Evolutionary conservation across 306 rosid genomes (phyloP), one percentile per base, ranked within the genome.

Genomic region (Trifolium dubium): DNA sequence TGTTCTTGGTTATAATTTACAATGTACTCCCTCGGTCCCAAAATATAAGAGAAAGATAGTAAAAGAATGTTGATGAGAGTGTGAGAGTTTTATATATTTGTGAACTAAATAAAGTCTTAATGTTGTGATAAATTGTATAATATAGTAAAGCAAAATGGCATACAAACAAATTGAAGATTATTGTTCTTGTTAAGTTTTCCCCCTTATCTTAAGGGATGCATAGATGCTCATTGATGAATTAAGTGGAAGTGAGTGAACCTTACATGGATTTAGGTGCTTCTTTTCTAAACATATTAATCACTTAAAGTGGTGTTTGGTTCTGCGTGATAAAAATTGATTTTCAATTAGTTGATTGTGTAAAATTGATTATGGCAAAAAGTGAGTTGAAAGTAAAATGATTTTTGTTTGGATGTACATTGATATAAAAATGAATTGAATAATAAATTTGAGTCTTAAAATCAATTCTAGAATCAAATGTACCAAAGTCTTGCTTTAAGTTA

Each of bases 41-140:
- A 23, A 23, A 23, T 23, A 23, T 23, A 23, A 23, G 23, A 23
- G 23, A 23, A 23, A 0, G 23, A 23, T 23, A 1, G 1, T 23
- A 0, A 23, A 23, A 23, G 0, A 23, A 23, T 23, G 23, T 23
- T 23, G 23, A 78, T 47, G 80, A 78, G 81, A 70, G 80, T 35
- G 69, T 68, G 41, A 31, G 63, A 41, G 77, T 56, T 13, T 65
- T 72, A 1, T 44, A 35, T 40, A 37, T 37, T 7, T 37, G 44
- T 69, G 77, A 71, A 23, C 62, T 51, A 39, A 79, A 64, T 50
- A 23, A 23, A 23, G 23, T 23, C 23, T 23, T 19, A 13, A 10
- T 81, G 49, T 66, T 46, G 41, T 76, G 64, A 56, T 31, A 15
- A 58, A 47, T 43, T 75, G 79, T 73, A 71, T 35, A 30, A 31